Evolutionary conservation across 129 eudicot species (phyloP).

Genomic region (Dittrichia graveolens): DNA sequence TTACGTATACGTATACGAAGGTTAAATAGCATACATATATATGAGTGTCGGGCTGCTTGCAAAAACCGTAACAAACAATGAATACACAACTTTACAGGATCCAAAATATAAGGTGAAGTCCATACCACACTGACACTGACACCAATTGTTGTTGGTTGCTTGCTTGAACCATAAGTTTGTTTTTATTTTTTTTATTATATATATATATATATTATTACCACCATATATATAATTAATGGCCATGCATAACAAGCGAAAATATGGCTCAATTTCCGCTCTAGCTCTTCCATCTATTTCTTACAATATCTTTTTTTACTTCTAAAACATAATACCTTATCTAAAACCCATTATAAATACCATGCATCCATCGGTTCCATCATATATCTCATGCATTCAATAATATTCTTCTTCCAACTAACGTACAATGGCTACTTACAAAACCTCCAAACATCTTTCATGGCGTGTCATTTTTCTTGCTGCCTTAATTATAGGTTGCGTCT

Average conservation of each 20-base stretch:
- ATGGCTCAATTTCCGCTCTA: conserved; percentile 10
- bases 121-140: background rate
- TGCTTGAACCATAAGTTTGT: background rate
- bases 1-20: no score
- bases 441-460: background rate
- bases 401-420: no score
- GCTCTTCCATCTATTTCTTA: background rate
- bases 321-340: conserved; percentile 22
- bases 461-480: background rate
- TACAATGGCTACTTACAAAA: conserved; percentile 30
- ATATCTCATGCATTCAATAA: conserved; percentile 4
- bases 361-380: background rate
- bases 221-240: background rate
- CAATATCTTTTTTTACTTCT: conserved; percentile 13
- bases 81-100: background rate
- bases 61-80: background rate
- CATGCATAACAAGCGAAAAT: background rate
- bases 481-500: background rate
- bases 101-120: background rate
- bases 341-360: conserved; percentile 33
- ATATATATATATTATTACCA: conserved; percentile 2
- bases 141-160: background rate
- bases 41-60: background rate
- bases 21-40: background rate
- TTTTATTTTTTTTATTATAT: background rate